Evolutionary conservation across 2,329 filamentous ascomycete species (phyloP), one percentile per base, ranked within the genome.

Genomic region (Fusarium sp.): DNA sequence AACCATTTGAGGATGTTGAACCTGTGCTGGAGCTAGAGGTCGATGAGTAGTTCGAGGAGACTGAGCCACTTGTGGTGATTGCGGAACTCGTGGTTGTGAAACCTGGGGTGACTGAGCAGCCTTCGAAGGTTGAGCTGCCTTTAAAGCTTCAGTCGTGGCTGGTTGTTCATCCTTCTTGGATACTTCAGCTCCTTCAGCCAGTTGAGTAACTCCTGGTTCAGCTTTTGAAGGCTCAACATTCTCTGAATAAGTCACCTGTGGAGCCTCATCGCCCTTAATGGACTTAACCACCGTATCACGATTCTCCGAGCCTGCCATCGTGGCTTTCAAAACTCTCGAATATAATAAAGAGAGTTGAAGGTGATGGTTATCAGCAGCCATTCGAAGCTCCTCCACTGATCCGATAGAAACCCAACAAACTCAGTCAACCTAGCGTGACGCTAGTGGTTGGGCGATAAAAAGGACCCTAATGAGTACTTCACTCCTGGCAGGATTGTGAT

Each of bases 371-470:
- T 18, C 12, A 45, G 8, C 25, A 45, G n/a, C 6, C 5, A 6
- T 29, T 8, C 9, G 12, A 18, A 27, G 47, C 17, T n/a, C 17
- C 17, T n/a, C 17, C n/a, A 20, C 44, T 39, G 53, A 39, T 20
- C 33, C 33, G n/a, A 27, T 7, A 11, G 36, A 68, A 67, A 49
- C 47, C 29, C 36, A 38, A 36, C 42, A 61, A 68, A 68, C 22
- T 49, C 63, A 35, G 55, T 5, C 38, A 68, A 29, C 27, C 27
- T 68, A 50, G 55, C 63, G 65, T 5, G 6, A 17, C n/a, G 25
- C 55, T 62, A 61, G 41, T 6, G 8, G 4, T 1, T 0, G 3
- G 6, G 2, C 18, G 18, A 67, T 42, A 54, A 42, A 66, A 39
- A 4, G 15, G 7, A 12, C 14, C 5, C 25, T 25, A 18, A 25